Evolutionary conservation across 345 rosid genomes (phyloP), one percentile per base, ranked within the genome.

Genomic region (Eucalyptus marginata): DNA sequence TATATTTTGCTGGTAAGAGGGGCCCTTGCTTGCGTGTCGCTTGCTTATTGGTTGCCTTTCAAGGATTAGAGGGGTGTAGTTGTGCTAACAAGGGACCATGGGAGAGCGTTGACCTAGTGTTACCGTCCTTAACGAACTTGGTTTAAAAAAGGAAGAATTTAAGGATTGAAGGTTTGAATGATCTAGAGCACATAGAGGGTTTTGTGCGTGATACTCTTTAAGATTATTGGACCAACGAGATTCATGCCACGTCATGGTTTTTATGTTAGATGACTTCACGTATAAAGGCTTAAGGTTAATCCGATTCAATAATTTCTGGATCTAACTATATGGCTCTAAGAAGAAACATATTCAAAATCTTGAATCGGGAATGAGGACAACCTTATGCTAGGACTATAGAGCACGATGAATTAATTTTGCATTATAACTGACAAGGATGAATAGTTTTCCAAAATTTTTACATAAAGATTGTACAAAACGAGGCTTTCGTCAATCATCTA

Each of bases 231-330:
- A 36, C 24, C 8, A 62, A 4, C 33, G 1, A 29, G 4, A 62
- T 29, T 62, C 31, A 29, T 62, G 62, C 0, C 13, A 62, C 1
- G 8, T 13, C 31, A 13, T 1, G 17, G 8, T 13, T 0, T 17
- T 62, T 62, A 62, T 29, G 4, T 62, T 12, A 1, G 31, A 13
- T 62, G 31, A 1, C 7, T 2, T 13, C 16, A 13, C 4, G 14
- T 3, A 6, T 27, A 27, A 3, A 6, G 10, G 4, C 25, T 20
- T 10, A 52, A 52, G 9, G 68, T 33, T 27, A 12, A 29, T 62
- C 1, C 6, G 5, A 62, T 62, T 25, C 5, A 27, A 62, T 29
- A 27, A 13, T 29, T 29, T 14, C 1, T 3, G 17, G 76, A 33
- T 68, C 7, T 68, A 33, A 68, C 10, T 31, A 7, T 31, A 16